Evolutionary conservation across 768 basidiomycete genomes (phyloP), one percentile per base, ranked within the genome.

Genomic region (Rhizopogon vulgaris): DNA sequence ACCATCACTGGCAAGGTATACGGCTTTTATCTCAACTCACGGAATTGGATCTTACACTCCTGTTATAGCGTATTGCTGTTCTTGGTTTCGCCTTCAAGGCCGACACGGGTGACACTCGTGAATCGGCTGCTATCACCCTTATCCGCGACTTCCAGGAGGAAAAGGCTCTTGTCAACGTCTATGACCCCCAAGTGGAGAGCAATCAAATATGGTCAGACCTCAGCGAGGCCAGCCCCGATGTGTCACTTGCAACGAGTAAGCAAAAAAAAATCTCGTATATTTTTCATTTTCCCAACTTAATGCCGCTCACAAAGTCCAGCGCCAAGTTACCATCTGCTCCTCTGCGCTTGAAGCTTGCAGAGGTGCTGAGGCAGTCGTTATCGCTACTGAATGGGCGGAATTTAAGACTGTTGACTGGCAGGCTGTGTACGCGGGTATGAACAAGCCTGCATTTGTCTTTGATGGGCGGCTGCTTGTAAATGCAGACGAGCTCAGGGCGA

Each of bases 1-100:
- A 99, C 96, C 48, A 94, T 96, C 67, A 95, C 92, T 18, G 85
- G 87, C 74, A 94, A 95, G 80, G 90, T 88, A 52, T 18, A 76
- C 61, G n/a, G 27, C 15, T 48, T 40, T 6, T 34, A 32, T 22
- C 37, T 25, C 3, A n/a, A 30, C 5, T 7, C 11, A 11, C 38
- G 15, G 22, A 24, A 41, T 37, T 6, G 25, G 15, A n/a, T 41
- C 47, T 24, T 4, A 15, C 32, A 27, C n/a, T 52, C 58, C 41
- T 30, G 28, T 38, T 62, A 36, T 67, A 85, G 93, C 84, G 84
- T 63, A 94, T 99, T 62, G 91, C 96, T 40, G 90, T 99, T 41
- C 84, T 99, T 39, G 95, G 95, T 10, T 99, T 97, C 69, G 96
- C 95, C 3, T 97, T 97, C 85, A 97, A 97, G 77, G 95, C 96